These are phyloP conservation scores for Coniochaeta sp. DNA, from an alignment of 2,329 filamentous ascomycete genomes.

Conservation along the genomic window DNA sequence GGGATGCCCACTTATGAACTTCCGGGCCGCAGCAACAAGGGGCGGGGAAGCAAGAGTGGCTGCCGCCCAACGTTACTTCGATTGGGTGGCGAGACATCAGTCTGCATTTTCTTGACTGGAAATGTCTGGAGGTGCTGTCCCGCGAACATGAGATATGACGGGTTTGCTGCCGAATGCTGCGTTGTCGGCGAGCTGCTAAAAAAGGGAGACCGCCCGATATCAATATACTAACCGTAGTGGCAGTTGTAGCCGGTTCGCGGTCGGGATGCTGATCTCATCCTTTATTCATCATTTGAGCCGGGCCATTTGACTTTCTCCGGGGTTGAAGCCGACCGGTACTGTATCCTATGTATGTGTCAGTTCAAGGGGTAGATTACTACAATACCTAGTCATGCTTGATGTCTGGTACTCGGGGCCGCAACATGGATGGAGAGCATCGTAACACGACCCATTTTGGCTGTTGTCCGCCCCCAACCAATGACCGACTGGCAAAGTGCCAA, in stretches of 20 bases:
- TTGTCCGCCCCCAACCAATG: neutral
- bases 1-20: neutral
- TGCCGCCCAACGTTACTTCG: neutral
- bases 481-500: neutral
- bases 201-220: neutral
- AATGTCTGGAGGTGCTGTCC: neutral
- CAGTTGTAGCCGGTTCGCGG: neutral
- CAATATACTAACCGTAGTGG: neutral
- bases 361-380: neutral
- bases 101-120: neutral
- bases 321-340: neutral
- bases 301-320: neutral
- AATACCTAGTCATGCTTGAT: neutral
- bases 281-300: neutral
- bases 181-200: neutral
- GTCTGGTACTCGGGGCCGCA: neutral
- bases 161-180: neutral
- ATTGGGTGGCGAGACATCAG: neutral
- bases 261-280: neutral
- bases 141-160: neutral
- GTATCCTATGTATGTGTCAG: no score
- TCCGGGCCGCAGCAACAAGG: neutral
- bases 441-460: neutral
- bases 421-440: neutral
- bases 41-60: neutral